Evolutionary conservation across 305 asterid species (phyloP).

Genomic region (Fraxinus floribunda): DNA sequence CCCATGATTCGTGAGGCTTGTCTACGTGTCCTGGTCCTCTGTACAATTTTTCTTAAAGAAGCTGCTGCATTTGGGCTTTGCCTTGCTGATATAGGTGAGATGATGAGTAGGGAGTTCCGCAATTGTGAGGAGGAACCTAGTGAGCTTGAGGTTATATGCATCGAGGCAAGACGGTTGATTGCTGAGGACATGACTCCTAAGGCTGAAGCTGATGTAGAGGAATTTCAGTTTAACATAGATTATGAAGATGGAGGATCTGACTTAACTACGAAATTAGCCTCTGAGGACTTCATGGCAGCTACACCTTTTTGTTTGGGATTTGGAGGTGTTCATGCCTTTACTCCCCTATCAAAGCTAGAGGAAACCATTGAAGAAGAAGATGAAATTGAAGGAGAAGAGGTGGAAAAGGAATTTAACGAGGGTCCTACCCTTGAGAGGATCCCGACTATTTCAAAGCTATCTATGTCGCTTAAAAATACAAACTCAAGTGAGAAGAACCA

Average conservation of each 20-base stretch:
- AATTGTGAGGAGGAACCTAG: not conserved
- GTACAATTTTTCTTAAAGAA: not conserved
- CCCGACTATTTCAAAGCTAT: not conserved
- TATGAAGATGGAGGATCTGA: not conserved
- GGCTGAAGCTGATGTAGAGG: not conserved
- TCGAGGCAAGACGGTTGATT: not conserved
- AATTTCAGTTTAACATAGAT: not conserved
- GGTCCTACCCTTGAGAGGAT: not conserved
- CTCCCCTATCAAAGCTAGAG: not conserved
- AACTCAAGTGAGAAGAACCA: not conserved
- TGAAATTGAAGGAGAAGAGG: not conserved
- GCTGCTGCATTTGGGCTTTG: not conserved
- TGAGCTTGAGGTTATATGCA: not conserved
- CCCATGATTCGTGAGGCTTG: not conserved
- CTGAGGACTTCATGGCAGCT: not conserved
- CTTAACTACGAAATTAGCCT: not conserved
- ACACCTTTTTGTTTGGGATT: not conserved
- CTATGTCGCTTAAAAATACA: not conserved
- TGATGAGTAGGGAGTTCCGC: not conserved
- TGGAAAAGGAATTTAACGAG: not conserved
- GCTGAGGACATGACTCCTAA: not conserved
- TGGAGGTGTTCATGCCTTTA: not conserved
- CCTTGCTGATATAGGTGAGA: not conserved
- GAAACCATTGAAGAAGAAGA: not conserved
- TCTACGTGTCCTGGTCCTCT: not conserved